Conservation (phyloP, 495 filamentous ascomycete species). For the Margaritispora aquatica region DNA sequence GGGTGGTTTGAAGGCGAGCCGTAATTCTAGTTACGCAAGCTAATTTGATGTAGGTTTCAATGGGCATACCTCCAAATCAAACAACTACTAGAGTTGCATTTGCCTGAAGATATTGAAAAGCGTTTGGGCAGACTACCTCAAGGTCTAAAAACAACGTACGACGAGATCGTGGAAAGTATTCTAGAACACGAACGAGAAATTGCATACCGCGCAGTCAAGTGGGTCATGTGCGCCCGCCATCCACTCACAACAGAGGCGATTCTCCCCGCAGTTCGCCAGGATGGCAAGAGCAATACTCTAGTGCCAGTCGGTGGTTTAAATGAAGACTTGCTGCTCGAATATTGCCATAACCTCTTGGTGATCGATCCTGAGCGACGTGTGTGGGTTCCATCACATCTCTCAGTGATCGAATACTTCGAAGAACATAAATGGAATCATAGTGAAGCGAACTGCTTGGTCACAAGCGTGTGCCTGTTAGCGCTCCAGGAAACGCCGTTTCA, state of each 20-base stretch:
- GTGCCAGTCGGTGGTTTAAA: background rate
- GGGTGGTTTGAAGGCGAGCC: background rate
- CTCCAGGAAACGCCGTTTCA: slow-evolving; percentile 3
- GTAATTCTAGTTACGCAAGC: background rate
- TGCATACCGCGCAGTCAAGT: slow-evolving; percentile 30
- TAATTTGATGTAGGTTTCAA: slow-evolving; percentile 27
- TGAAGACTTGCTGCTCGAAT: slow-evolving; percentile 13
- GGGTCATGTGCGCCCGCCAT: slow-evolving; percentile 28
- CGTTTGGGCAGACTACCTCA: slow-evolving; percentile 30
- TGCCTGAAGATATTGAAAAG: slow-evolving; percentile 15
- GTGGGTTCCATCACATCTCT: slow-evolving; percentile 22
- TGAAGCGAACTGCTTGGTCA: slow-evolving; percentile 12
- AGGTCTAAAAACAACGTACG: slow-evolving; percentile 28
- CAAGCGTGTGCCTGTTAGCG: slow-evolving; percentile 4
- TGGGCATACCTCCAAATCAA: slow-evolving; percentile 32
- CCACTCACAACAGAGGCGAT: slow-evolving; percentile 20
- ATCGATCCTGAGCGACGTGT: slow-evolving; percentile 11
- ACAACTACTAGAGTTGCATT: slow-evolving; percentile 24
- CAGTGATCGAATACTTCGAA: slow-evolving; percentile 22
- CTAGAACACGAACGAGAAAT: slow-evolving; percentile 21
- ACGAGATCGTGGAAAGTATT: slow-evolving; percentile 28
- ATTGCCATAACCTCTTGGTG: slow-evolving; percentile 15
- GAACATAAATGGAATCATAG: slow-evolving; percentile 1
- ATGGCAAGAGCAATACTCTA: background rate
- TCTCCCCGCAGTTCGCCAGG: slow-evolving; percentile 6